A percentile compares a stretch with the other conserved stretches of the same genome.
Evolutionary conservation across 225 moss, liverwort and hornwort species (phyloP).

Genomic region (Polytrichum commune): DNA sequence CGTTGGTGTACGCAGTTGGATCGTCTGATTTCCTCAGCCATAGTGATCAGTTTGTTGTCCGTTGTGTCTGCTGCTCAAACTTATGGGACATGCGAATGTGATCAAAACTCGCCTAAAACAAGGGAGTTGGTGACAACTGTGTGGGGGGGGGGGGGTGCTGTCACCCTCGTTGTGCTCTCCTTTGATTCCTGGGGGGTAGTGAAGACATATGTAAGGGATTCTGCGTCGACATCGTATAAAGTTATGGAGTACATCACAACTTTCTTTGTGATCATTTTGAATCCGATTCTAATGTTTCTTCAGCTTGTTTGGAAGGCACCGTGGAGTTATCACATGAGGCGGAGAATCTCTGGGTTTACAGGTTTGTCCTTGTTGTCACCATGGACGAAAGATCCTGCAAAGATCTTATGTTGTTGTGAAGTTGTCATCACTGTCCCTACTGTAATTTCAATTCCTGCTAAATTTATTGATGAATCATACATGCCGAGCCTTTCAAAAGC

Average conservation of each 20-base stretch:
- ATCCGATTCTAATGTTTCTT: no score
- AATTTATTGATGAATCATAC: accelerated
- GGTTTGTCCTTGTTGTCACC: neutral
- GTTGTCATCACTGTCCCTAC: neutral
- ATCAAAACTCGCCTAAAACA: no score
- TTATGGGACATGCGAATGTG: no score
- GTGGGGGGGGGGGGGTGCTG: neutral
- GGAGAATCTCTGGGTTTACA: neutral
- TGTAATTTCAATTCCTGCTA: accelerated
- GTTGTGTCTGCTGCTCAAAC: no score
- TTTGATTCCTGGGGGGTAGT: neutral
- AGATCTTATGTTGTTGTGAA: neutral
- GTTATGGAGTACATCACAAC: accelerated
- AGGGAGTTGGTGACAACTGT: neutral
- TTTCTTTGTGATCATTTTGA: no score
- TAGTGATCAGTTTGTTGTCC: no score
- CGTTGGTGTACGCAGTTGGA: no score
- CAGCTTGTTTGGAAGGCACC: accelerated
- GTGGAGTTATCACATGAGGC: neutral
- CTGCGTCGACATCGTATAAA: neutral
- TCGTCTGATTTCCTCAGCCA: no score
- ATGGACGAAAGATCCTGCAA: neutral
- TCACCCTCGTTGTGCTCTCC: neutral
- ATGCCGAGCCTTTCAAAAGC: neutral
- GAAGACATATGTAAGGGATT: neutral